Evolutionary conservation across 2,329 filamentous ascomycete species (phyloP).

Genomic region (Aspergillus fructus): DNA sequence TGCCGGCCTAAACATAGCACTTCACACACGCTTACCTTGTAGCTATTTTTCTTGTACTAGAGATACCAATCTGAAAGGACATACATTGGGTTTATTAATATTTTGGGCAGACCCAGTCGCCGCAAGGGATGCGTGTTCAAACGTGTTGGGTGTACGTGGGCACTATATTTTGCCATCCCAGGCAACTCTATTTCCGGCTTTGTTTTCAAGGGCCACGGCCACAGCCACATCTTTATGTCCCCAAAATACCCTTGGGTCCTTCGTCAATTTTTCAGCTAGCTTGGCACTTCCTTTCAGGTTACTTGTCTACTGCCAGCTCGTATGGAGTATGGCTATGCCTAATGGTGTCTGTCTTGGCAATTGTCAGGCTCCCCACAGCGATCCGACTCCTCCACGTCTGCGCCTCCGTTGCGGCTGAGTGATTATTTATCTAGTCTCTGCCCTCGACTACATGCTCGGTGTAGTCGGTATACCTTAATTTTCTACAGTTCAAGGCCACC

Average conservation of each 20-base stretch:
- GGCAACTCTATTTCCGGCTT: conserved; percentile 16
- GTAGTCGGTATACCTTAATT: neutral
- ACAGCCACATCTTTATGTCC: conserved; percentile 1
- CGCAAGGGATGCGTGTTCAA: neutral
- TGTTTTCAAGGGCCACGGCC: neutral
- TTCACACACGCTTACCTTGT: conserved; percentile 5
- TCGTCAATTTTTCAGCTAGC: neutral
- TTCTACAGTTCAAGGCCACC: neutral
- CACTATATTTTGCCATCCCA: conserved; percentile 15
- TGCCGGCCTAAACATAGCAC: conserved; percentile 5
- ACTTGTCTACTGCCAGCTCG: neutral
- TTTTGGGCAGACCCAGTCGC: neutral
- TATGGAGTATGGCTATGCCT: conserved; percentile 3
- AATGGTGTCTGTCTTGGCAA: conserved; percentile 9
- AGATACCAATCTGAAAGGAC: conserved; percentile 20
- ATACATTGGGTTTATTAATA: conserved; percentile 6
- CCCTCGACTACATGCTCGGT: neutral
- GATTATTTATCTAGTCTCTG: conserved; percentile 16
- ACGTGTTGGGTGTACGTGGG: neutral
- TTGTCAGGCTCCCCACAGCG: conserved; percentile 13
- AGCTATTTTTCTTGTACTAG: conserved; percentile 9
- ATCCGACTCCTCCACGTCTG: conserved; percentile 16
- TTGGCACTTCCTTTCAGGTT: neutral
- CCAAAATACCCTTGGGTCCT: neutral
- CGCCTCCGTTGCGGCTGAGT: conserved; percentile 11